These are phyloP conservation scores for Sphagnum tenellum DNA, from an alignment of 225 moss, liverwort and hornwort species.

Conservation along the genomic window DNA sequence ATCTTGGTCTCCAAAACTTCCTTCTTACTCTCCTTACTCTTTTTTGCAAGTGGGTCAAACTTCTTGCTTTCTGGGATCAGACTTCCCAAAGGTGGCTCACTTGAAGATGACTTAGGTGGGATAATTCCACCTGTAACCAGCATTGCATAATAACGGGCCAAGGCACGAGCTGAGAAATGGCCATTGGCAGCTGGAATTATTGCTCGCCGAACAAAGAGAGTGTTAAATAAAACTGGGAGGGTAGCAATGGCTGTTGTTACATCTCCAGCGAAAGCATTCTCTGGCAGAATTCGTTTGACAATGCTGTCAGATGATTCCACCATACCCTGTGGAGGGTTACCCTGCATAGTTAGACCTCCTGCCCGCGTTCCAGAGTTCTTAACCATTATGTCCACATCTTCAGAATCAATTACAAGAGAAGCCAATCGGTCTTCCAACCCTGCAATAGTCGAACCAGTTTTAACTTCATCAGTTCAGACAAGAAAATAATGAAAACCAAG, in stretches of 20 bases:
- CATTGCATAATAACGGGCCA: constrained; percentile 80
- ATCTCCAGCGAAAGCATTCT: constrained; percentile 27
- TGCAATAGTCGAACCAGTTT: constrained; percentile 10
- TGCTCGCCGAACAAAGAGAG: constrained; percentile 85
- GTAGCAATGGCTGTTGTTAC: constrained; percentile 29
- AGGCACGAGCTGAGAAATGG: constrained; percentile 87
- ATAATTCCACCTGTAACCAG: constrained; percentile 49
- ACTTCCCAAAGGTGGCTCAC: constrained; percentile 63
- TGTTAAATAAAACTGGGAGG: constrained; percentile 76
- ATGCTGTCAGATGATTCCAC: constrained; percentile 25
- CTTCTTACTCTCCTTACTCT: constrained; percentile 22
- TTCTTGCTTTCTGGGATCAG: constrained; percentile 38
- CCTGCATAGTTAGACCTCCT: constrained; percentile 16
- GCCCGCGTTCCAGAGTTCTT: constrained; percentile 30
- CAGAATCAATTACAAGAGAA: constrained; percentile 52
- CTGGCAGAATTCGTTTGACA: constrained; percentile 21
- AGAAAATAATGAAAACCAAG: no score
- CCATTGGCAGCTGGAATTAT: constrained; percentile 92
- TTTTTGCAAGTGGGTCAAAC: constrained; percentile 19
- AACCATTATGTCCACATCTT: constrained; percentile 33
- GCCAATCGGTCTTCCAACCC: constrained; percentile 93
- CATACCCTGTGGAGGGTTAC: constrained; percentile 8
- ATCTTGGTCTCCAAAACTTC: constrained; percentile 11
- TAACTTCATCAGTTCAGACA: no score
- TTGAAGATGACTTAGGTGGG: constrained; percentile 39